Conservation (phyloP, 306 rosid genomes). For the Vigna reflexopilosa region DNA sequence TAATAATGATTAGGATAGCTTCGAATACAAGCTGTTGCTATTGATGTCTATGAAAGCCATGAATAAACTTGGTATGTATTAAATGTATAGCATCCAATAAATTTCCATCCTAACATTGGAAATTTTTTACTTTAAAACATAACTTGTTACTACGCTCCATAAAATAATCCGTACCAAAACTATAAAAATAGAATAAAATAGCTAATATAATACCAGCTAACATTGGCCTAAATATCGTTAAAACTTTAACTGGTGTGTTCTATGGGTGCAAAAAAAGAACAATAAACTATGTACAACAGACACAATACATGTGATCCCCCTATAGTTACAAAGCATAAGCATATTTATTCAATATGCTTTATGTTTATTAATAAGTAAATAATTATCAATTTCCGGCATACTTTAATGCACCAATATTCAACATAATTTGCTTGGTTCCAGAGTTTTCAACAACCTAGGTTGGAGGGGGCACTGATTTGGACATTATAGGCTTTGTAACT, state of each 20-base stretch:
- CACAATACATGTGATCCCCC: constrained; percentile 18
- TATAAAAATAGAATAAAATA: neutral
- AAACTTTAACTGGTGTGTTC: neutral
- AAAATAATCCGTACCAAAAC: neutral
- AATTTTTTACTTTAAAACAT: neutral
- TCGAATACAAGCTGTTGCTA: neutral
- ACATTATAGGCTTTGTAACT: constrained; percentile 21
- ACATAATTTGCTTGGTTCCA: constrained; percentile 8
- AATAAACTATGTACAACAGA: constrained; percentile 41
- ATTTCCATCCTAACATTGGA: too few relatives aligned
- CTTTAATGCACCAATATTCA: constrained; percentile 6
- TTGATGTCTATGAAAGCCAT: neutral
- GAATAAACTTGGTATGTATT: neutral
- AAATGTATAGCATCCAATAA: too few relatives aligned
- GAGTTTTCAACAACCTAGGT: neutral
- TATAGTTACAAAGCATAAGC: constrained; percentile 8
- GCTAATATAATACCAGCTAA: neutral
- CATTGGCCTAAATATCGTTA: constrained; percentile 22
- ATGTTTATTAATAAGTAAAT: constrained; percentile 35
- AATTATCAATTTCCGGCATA: constrained; percentile 21
- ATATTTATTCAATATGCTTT: constrained; percentile 31
- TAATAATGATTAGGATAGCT: neutral
- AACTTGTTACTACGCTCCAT: neutral
- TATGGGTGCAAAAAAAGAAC: constrained; percentile 27
- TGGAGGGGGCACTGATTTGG: constrained; percentile 17